Base-by-base conservation (phyloP, 108 stramenopile species). In the Aurantiochytrium sp. region DNA sequence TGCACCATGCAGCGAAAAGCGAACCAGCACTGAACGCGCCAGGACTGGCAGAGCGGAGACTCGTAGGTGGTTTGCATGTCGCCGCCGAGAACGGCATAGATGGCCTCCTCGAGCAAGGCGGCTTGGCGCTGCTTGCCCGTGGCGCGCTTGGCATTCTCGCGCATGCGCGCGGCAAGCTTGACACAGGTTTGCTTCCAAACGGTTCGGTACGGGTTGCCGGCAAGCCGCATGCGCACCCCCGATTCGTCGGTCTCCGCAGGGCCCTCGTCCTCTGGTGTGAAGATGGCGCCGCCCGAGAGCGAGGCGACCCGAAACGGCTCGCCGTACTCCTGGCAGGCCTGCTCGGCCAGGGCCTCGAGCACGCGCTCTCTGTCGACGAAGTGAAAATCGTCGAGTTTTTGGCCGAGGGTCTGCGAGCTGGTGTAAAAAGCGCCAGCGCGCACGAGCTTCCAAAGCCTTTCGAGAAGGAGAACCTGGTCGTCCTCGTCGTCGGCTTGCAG, bases 141-240 rank as follows among this genome's bases (percentile, higher is more conserved):
- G 12, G 39, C 12, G 6, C 17, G 8, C n/a, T 24, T 24, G 12
- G 27, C 45, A 17, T 21, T 42, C 24, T 81, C 17, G 12, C 12
- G 73, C 45, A 48, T 48, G 50, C 24, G 21, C 73, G n/a, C 39
- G 39, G 73, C 39, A 24, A 81, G 73, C 21, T 4, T 41, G 73
- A 48, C 42, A 24, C 73, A 81, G n/a, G 73, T 48, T 48, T 81
- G 19, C 73, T 81, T 81, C 73, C 73, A 81, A 6, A 42, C 39
- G 2, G 73, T 27, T 24, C 73, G 39, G 32, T 39, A 81, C 8
- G 73, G 42, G 39, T 81, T 81, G 15, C 73, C 73, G 39, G n/a
- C 73, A 81, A 81, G 45, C 10, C 30, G 42, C 32, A 34, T 10
- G 1, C 1, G 3, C n/a, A n/a, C n/a, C n/a, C n/a, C n/a, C n/a